Evolutionary conservation across 306 rosid genomes (phyloP), one percentile per base, ranked within the genome.

Genomic region (Vigna hirtella): DNA sequence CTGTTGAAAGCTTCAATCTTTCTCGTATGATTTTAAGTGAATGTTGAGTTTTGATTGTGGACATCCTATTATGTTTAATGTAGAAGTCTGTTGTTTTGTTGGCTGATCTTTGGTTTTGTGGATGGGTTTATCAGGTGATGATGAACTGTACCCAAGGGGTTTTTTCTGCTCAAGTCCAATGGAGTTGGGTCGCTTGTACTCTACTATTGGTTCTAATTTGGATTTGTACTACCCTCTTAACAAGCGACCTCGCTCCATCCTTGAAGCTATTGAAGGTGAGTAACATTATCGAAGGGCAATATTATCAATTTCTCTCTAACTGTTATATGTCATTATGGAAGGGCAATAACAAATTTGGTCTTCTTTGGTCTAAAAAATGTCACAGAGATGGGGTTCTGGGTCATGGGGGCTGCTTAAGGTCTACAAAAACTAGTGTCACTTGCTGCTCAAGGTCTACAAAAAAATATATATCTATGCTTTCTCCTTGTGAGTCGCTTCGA

Each of bases 241-340:
- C 82, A 95, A 93, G 87, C 82, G 96, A 61, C 77, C 90, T 73
- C 97, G 96, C 42, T 62, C 87, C 76, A 47, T 47, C 49, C 77
- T 75, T 30, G 84, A 50, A 34, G 72, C 62, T 72, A 56, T 75
- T 64, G 70, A 63, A 70, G 36, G 40, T 20, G 85, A 86, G 83
- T 87, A 79, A 75, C 78, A 24, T 56, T 56, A 74, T 76, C 70
- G 26, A 58, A 71, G 89, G 74, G 57, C 84, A 91, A 91, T 81
- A 90, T 93, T 40, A 86, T 97, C 0, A 97, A 95, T 74, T 93
- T 93, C 81, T 91, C 97, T 70, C 90, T 95, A 45, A 96, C 99
- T 15, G 98, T 95, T 83, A 82, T 93, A 65, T 97, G 99, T 38
- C 97, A 91, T 78, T 88, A 86, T 78, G 99, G 98, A 26, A 88